These are phyloP conservation scores for Yamadazyma oceani DNA, from an alignment of 1,139 yeast genomes.

Conservation along the genomic window DNA sequence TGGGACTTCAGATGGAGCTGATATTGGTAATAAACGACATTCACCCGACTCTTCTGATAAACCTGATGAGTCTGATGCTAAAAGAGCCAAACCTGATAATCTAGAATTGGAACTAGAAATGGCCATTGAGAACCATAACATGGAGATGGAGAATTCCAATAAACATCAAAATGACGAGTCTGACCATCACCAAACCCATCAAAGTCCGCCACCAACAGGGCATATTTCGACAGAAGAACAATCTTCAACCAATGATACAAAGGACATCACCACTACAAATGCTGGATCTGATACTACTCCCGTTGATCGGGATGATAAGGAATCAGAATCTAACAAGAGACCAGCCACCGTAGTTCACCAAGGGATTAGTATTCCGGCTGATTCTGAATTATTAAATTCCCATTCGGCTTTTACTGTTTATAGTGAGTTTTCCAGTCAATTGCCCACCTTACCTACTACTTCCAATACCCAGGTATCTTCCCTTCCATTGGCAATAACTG, in stretches of 20 bases:
- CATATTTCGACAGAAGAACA: too few relatives aligned
- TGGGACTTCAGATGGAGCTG: background rate
- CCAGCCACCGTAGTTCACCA: slow-evolving; percentile 16
- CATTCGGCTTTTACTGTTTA: slow-evolving; percentile 46
- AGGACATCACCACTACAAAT: too few relatives aligned
- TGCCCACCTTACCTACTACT: slow-evolving; percentile 39
- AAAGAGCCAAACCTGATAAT: slow-evolving; percentile 5
- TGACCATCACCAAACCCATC: too few relatives aligned
- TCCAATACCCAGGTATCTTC: slow-evolving; percentile 58
- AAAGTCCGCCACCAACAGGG: too few relatives aligned
- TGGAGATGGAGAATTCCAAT: background rate
- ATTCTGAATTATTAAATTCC: slow-evolving; percentile 45
- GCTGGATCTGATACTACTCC: background rate
- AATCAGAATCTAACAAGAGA: background rate
- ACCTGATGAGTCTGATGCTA: slow-evolving; percentile 2
- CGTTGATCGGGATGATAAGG: background rate
- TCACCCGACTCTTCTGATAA: background rate
- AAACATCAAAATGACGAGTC: background rate
- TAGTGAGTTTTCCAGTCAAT: slow-evolving; percentile 40
- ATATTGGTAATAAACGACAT: background rate
- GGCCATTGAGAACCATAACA: slow-evolving; percentile 10
- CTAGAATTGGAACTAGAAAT: slow-evolving; percentile 14
- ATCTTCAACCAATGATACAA: too few relatives aligned
- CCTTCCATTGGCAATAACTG: slow-evolving; percentile 55
- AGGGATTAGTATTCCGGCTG: slow-evolving; percentile 36